phyloP scores from a whole-genome alignment of 768 basidiomycete genomes.

The Boletus subcaerulescens region DNA sequence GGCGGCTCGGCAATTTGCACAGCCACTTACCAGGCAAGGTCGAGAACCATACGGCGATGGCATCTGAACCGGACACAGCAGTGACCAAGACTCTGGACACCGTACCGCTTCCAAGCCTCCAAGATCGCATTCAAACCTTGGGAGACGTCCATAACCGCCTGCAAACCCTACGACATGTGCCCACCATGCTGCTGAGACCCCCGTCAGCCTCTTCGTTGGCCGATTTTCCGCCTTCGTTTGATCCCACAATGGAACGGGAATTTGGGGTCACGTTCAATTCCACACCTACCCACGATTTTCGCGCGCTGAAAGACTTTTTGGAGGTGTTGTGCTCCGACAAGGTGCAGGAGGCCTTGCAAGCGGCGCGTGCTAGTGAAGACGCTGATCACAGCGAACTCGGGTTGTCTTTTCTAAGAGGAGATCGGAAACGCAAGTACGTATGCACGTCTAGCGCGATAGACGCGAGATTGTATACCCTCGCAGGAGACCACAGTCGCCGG shows the following conservation, averaged over 20 bases:
- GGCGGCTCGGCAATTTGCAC: background rate
- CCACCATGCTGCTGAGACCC: constrained; percentile 42
- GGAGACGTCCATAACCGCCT: constrained; percentile 45
- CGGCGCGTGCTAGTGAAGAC: constrained; percentile 54
- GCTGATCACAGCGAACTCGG: constrained; percentile 50
- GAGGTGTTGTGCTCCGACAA: constrained; percentile 47
- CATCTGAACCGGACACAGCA: constrained; percentile 4
- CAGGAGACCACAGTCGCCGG: constrained; percentile 53
- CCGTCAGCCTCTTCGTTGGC: constrained; percentile 26
- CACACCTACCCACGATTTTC: constrained; percentile 40
- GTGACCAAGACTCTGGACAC: constrained; percentile 2
- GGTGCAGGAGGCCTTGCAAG: constrained; percentile 56
- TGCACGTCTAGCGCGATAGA: background rate
- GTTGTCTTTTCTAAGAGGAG: constrained; percentile 44
- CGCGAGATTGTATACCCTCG: background rate
- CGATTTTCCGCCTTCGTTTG: constrained; percentile 29
- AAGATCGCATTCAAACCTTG: constrained; percentile 45
- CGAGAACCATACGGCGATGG: background rate
- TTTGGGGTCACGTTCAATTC: constrained; percentile 28
- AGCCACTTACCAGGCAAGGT: constrained; percentile 21
- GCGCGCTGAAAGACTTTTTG: constrained; percentile 46
- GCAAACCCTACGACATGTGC: constrained; percentile 44
- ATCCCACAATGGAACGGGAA: constrained; percentile 26
- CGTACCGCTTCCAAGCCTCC: constrained; percentile 26
- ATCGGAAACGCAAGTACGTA: constrained; percentile 56